Evolutionary conservation across 345 rosid genomes (phyloP).

Genomic region (Salix suchowensis): DNA sequence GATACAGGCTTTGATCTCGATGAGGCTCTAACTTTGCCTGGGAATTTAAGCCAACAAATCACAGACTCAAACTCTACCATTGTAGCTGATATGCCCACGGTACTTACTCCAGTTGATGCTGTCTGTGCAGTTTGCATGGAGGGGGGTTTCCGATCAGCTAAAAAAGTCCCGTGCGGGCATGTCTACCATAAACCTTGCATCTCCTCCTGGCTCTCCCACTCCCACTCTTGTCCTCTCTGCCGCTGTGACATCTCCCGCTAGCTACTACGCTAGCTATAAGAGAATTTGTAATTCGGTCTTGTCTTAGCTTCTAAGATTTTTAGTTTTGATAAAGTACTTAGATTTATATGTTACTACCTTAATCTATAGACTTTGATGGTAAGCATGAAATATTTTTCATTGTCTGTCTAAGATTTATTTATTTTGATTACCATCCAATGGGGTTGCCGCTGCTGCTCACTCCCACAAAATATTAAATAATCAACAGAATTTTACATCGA

Average conservation of each 20-base stretch:
- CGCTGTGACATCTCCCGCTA: conserved; percentile 19
- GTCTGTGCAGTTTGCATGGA: conserved; percentile 35
- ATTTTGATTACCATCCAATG: too few species aligned
- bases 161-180: conserved; percentile 27
- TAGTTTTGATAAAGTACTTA: background rate
- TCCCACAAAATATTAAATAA: too few species aligned
- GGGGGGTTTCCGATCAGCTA: conserved; percentile 21
- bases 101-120: background rate
- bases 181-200: conserved; percentile 29
- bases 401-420: too few species aligned
- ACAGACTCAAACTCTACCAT: background rate
- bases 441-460: too few species aligned
- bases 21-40: conserved; percentile 12
- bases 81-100: conserved; percentile 12
- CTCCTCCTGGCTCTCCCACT: conserved; percentile 23
- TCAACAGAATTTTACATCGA: too few species aligned
- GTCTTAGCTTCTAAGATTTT: background rate
- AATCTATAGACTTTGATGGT: background rate
- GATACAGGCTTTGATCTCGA: conserved; percentile 28
- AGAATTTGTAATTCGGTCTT: background rate
- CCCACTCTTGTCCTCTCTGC: conserved; percentile 35
- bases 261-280: background rate
- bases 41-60: background rate
- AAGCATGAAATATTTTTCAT: too few species aligned
- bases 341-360: too few species aligned